Conservation (phyloP, 2,329 filamentous ascomycete species). For the Sclerotiophoma versabilis region DNA sequence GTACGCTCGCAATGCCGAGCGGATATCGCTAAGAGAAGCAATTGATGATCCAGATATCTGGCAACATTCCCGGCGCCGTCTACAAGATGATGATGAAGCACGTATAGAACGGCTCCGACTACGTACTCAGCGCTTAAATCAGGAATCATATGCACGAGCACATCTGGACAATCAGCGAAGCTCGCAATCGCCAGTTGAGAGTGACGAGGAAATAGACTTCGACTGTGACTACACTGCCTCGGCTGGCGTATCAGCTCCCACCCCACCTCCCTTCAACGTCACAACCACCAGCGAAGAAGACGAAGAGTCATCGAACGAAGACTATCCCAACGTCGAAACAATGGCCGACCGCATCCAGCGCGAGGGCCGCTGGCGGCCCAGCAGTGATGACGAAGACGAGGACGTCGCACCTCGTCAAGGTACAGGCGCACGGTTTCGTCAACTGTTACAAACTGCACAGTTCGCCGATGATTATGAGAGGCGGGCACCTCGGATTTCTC, state of each 20-base stretch:
- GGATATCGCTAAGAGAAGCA: conserved; percentile 44
- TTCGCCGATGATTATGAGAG: conserved; percentile 41
- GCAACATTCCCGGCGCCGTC: conserved; percentile 36
- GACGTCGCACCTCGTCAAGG: conserved; percentile 39
- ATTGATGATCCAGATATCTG: conserved; percentile 45
- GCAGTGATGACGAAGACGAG: conserved; percentile 49
- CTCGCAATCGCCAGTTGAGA: conserved; percentile 9
- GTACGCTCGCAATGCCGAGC: conserved; percentile 33
- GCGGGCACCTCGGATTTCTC: conserved; percentile 6
- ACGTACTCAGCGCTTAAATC: conserved; percentile 22
- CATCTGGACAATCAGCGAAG: conserved; percentile 6
- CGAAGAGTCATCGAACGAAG: conserved; percentile 46
- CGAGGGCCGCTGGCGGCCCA: conserved; percentile 47
- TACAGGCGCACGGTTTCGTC: conserved; percentile 31
- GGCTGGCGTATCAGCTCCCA: conserved; percentile 43
- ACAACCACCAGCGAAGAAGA: conserved; percentile 47
- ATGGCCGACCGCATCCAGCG: conserved; percentile 51
- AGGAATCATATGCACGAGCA: conserved; percentile 8
- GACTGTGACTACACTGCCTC: conserved; percentile 43
- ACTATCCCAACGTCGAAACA: conserved; percentile 47
- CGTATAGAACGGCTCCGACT: conserved; percentile 36
- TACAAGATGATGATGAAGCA: conserved; percentile 37
- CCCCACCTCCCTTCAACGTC: conserved; percentile 51
- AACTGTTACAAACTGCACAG: conserved; percentile 31
- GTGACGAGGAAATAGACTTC: conserved; percentile 30